Evolutionary conservation across 768 basidiomycete genomes (phyloP), one percentile per base, ranked within the genome.

Genomic region (Xerocomellus amylosporus): DNA sequence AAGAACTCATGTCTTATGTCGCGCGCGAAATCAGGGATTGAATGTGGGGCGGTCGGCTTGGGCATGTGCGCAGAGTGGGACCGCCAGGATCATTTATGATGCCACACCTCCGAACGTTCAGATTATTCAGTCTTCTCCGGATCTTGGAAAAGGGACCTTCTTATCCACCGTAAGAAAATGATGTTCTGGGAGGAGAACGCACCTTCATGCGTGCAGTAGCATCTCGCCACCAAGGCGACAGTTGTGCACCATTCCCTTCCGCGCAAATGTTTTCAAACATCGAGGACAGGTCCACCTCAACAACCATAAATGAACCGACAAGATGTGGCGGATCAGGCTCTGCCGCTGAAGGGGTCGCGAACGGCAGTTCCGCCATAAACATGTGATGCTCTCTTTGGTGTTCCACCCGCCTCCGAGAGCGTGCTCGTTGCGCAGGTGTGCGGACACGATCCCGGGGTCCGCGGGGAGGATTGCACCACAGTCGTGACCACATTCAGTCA

Each of bases 281-380:
- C 19, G 24, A 24, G 56, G 56, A 15, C 56, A 57, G 5, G 17
- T 55, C 56, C 56, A 57, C 38, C 14, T 49, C 24, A 57, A 28
- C 10, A 57, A 13, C 8, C 24, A 9, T 3, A 49, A 12, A 13
- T 57, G 56, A 4, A 45, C 20, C 1, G 56, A 49, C 13, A 57
- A 24, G 4, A 57, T 28, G 10, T 57, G 56, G 0, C 56, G 42
- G 33, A 45, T 13, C 20, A 49, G 10, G 24, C 43, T 49, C 6
- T 26, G 53, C 5, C 46, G 36, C 19, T 54, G 56, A 17, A 57
- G 22, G 3, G 56, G 47, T 1, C 37, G 40, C 2, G 37, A 49
- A 30, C 22, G 7, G 20, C 56, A 57, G 9, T 4, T 4, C 8
- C n/a, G 2, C 53, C 53, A 57, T 7, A 14, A 12, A 45, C 56